Evolutionary conservation across 2,329 filamentous ascomycete species (phyloP).

Genomic region (Xylaria arbuscula): DNA sequence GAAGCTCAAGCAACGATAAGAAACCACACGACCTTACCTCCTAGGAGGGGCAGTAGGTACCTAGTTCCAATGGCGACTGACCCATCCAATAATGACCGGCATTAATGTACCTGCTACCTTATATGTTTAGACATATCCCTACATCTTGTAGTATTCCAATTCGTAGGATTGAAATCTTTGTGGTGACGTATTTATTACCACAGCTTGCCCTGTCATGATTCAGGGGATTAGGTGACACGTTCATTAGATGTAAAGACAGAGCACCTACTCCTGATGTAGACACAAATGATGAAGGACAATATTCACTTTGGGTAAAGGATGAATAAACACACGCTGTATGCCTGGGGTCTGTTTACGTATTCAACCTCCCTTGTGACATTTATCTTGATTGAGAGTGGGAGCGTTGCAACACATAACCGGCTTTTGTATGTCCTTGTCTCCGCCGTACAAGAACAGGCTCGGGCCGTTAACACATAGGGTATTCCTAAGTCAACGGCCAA

Average conservation of each 20-base stretch:
- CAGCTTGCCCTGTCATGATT: neutral
- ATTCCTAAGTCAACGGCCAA: neutral
- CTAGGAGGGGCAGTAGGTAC: constrained; percentile 21
- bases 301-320: neutral
- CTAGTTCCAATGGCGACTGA: no score
- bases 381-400: neutral
- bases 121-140: neutral
- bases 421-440: neutral
- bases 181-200: neutral
- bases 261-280: neutral
- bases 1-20: constrained; percentile 8
- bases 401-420: neutral
- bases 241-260: neutral
- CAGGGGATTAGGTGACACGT: neutral
- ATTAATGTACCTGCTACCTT: neutral
- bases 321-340: neutral
- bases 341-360: neutral
- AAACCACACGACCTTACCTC: neutral
- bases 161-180: no score
- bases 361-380: neutral
- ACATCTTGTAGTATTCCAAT: no score
- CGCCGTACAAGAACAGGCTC: neutral
- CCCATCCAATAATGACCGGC: neutral
- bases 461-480: neutral
- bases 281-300: neutral